phyloP scores from a whole-genome alignment of 2,329 filamentous ascomycete species.

The Ascochyta viciae-villosae region DNA sequence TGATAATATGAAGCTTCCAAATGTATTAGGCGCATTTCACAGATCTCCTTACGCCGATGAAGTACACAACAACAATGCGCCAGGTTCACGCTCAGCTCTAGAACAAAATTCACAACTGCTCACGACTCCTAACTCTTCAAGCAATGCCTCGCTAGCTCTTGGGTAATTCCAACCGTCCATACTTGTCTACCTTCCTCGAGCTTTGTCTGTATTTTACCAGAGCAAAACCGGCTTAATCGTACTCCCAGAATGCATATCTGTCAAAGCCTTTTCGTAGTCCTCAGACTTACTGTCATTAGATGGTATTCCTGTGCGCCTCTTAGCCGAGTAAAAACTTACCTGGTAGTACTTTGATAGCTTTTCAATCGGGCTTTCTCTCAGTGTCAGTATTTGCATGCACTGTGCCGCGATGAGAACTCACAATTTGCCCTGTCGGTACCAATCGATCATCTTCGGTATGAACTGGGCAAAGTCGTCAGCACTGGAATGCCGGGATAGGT shows the following conservation, averaged over 20 bases:
- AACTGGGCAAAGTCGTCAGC: slow-evolving; percentile 33
- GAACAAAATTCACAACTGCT: too few species aligned
- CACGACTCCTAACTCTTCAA: neutral
- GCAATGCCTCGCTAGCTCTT: neutral
- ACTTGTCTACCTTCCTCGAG: neutral
- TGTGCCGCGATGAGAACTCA: slow-evolving; percentile 1
- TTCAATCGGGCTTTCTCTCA: slow-evolving; percentile 1
- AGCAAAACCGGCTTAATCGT: slow-evolving; percentile 53
- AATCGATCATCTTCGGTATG: slow-evolving; percentile 58
- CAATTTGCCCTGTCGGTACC: slow-evolving; percentile 57
- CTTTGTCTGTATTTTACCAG: slow-evolving; percentile 35
- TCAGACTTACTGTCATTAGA: slow-evolving; percentile 39
- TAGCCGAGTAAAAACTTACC: neutral
- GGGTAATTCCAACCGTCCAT: neutral
- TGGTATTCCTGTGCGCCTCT: neutral
- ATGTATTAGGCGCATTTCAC: too few species aligned
- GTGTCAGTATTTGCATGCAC: neutral
- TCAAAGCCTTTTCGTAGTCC: slow-evolving; percentile 50
- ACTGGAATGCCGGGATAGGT: neutral
- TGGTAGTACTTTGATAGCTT: slow-evolving; percentile 10
- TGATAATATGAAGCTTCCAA: too few species aligned
- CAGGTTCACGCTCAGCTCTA: too few species aligned
- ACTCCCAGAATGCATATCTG: slow-evolving; percentile 53
- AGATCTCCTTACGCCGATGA: too few species aligned
- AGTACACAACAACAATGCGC: too few species aligned